Evolutionary conservation across 495 filamentous ascomycete species (phyloP).

Genomic region (Aspergillus sclerotioniger): DNA sequence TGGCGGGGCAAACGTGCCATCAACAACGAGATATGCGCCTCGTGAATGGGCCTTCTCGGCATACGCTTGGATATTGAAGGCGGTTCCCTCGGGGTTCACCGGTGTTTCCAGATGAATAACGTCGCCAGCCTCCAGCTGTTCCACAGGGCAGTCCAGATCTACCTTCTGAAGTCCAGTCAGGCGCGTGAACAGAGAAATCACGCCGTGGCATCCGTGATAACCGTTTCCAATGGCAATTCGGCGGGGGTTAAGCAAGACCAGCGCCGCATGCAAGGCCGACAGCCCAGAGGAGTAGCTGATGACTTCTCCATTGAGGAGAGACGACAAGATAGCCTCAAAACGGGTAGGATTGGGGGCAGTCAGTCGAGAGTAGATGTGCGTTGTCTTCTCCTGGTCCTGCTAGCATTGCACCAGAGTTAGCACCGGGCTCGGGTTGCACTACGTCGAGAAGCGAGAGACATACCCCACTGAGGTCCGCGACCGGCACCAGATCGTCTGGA

Average conservation of each 20-base stretch:
- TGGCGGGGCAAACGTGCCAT: conserved; percentile 92
- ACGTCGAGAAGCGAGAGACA: conserved; percentile 7
- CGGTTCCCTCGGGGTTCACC: conserved; percentile 82
- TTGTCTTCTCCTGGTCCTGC: conserved; percentile 25
- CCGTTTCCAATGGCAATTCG: conserved; percentile 75
- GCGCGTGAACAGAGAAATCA: conserved; percentile 66
- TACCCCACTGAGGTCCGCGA: conserved; percentile 36
- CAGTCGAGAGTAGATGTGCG: conserved; percentile 73
- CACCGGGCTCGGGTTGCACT: too few species aligned
- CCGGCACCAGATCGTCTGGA: conserved; percentile 58
- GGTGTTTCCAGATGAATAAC: conserved; percentile 91
- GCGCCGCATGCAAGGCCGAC: conserved; percentile 78
- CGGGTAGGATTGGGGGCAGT: conserved; percentile 72
- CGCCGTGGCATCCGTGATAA: conserved; percentile 92
- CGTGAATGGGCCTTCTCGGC: conserved; percentile 67
- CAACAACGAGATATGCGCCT: conserved; percentile 78
- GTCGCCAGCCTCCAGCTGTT: conserved; percentile 67
- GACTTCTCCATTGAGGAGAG: conserved; percentile 64
- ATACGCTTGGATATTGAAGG: conserved; percentile 65
- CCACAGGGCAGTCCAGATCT: conserved; percentile 55
- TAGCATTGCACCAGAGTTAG: conserved; percentile 14
- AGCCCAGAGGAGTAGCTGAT: conserved; percentile 84
- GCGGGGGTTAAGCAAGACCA: conserved; percentile 73
- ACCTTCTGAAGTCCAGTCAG: conserved; percentile 69
- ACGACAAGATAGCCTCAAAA: conserved; percentile 76